phyloP scores from a whole-genome alignment of 345 rosid species.

The Trapa incisa region DNA sequence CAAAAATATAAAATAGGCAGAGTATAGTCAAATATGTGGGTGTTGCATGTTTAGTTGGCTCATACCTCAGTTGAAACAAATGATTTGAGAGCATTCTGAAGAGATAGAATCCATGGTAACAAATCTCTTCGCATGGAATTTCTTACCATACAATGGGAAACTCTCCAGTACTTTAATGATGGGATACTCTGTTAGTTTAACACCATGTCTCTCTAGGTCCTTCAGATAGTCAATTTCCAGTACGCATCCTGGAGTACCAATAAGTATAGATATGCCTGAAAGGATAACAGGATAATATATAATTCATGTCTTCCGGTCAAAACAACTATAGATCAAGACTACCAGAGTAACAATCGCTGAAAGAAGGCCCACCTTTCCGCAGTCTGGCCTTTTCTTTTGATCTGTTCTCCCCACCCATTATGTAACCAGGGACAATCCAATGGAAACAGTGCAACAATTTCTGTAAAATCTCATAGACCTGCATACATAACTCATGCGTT shows the following conservation, averaged over 20 bases:
- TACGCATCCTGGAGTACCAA: slow-evolving; percentile 98
- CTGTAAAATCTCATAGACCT: slow-evolving; percentile 81
- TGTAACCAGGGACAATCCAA: slow-evolving; percentile 96
- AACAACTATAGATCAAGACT: background rate
- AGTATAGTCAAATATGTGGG: background rate
- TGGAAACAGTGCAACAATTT: slow-evolving; percentile 76
- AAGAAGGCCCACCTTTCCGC: slow-evolving; percentile 54
- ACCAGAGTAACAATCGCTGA: background rate
- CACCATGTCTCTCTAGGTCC: slow-evolving; percentile 82
- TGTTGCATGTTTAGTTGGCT: background rate
- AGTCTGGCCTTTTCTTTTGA: slow-evolving; percentile 89
- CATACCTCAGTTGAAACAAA: slow-evolving; percentile 44
- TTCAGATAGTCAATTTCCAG: slow-evolving; percentile 71
- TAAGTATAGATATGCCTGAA: slow-evolving; percentile 77
- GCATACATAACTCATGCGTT: slow-evolving; percentile 83
- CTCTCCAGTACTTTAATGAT: slow-evolving; percentile 60
- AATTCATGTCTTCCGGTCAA: background rate
- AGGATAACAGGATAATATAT: background rate
- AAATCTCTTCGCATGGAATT: slow-evolving; percentile 31
- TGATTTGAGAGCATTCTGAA: slow-evolving; percentile 72
- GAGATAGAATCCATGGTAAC: slow-evolving; percentile 53
- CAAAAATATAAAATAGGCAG: background rate
- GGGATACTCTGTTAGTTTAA: slow-evolving; percentile 60
- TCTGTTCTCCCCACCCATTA: slow-evolving; percentile 95
- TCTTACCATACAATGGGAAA: slow-evolving; percentile 40